phyloP scores from a whole-genome alignment of 768 basidiomycete genomes.

The Royoungia palumana region DNA sequence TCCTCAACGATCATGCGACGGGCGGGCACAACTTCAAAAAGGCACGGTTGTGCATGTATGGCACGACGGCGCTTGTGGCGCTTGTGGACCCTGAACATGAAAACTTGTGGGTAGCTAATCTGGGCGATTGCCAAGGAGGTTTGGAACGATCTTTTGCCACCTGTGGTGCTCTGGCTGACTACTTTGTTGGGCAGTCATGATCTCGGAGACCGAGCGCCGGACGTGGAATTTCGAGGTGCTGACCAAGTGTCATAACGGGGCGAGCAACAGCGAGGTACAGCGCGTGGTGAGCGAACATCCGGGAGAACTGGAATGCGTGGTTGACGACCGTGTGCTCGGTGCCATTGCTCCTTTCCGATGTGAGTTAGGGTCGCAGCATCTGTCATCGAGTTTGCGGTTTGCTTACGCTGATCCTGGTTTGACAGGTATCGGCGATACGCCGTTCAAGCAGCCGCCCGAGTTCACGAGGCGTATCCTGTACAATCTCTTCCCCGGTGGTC shows the following conservation, averaged over 20 bases:
- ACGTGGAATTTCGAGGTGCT: constrained; percentile 60
- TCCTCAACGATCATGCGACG: constrained; percentile 61
- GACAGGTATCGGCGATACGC: constrained; percentile 64
- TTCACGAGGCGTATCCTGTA: constrained; percentile 66
- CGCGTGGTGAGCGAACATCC: constrained; percentile 65
- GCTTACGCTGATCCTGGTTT: constrained; percentile 11
- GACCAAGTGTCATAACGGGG: constrained; percentile 69
- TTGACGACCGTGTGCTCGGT: constrained; percentile 67
- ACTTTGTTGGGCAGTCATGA: constrained; percentile 41
- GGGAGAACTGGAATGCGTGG: constrained; percentile 63
- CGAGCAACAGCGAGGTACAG: constrained; percentile 61
- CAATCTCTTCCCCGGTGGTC: constrained; percentile 60
- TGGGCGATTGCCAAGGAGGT: constrained; percentile 81
- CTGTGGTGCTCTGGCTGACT: not conserved
- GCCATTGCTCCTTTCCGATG: constrained; percentile 77
- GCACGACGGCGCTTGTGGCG: constrained; percentile 72
- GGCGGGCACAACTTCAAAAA: constrained; percentile 62
- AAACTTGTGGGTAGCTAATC: constrained; percentile 76
- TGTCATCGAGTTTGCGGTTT: constrained; percentile 5
- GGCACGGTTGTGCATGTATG: constrained; percentile 72
- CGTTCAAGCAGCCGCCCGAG: constrained; percentile 69
- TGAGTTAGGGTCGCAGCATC: constrained; percentile 36
- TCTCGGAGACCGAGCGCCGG: constrained; percentile 44
- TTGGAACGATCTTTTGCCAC: constrained; percentile 26
- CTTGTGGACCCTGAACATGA: constrained; percentile 65